phyloP scores from a whole-genome alignment of 2,329 filamentous ascomycete genomes.

The Monosporascus cannonballus region DNA sequence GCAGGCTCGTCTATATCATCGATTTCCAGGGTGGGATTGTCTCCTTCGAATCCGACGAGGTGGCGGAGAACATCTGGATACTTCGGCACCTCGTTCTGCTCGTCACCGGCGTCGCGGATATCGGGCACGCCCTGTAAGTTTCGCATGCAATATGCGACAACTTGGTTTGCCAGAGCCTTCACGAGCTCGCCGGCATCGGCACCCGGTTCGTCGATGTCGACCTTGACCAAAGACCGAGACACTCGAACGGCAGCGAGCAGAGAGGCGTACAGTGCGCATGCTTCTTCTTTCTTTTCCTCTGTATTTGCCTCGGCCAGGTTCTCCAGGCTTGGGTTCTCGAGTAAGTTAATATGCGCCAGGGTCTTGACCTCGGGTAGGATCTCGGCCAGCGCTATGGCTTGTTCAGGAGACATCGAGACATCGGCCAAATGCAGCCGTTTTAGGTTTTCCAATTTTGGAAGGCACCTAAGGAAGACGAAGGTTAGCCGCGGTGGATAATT shows the following conservation, averaged over 20 bases:
- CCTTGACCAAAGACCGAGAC: conserved; percentile 75
- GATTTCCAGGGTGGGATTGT: conserved; percentile 36
- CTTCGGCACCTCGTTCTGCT: conserved; percentile 29
- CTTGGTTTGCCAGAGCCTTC: conserved; percentile 85
- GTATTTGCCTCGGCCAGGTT: conserved; percentile 69
- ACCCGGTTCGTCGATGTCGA: conserved; percentile 86
- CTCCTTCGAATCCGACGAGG: conserved; percentile 67
- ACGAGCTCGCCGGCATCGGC: conserved; percentile 82
- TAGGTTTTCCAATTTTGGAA: conserved; percentile 70
- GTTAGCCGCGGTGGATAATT: conserved; percentile 5
- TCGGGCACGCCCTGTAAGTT: conserved; percentile 78
- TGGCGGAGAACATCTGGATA: conserved; percentile 81
- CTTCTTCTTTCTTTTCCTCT: conserved; percentile 81
- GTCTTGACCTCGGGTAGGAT: conserved; percentile 76
- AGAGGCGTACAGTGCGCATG: conserved; percentile 87
- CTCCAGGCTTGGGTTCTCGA: conserved; percentile 71
- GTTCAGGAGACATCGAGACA: conserved; percentile 76
- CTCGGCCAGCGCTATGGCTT: conserved; percentile 86
- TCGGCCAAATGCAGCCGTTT: conserved; percentile 84
- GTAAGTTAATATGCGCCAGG: conserved; percentile 79
- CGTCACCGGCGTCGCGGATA: conserved; percentile 23
- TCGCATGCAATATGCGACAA: conserved; percentile 87
- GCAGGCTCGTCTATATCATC: conserved; percentile 62
- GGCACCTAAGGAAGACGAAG: conserved; percentile 45
- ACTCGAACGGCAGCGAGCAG: conserved; percentile 82